Percentiles rank a stretch among this genome's conserved stretches.
These are phyloP conservation scores for Rubroshorea leprosula DNA, from an alignment of 345 rosid species.

Conservation along the genomic window DNA sequence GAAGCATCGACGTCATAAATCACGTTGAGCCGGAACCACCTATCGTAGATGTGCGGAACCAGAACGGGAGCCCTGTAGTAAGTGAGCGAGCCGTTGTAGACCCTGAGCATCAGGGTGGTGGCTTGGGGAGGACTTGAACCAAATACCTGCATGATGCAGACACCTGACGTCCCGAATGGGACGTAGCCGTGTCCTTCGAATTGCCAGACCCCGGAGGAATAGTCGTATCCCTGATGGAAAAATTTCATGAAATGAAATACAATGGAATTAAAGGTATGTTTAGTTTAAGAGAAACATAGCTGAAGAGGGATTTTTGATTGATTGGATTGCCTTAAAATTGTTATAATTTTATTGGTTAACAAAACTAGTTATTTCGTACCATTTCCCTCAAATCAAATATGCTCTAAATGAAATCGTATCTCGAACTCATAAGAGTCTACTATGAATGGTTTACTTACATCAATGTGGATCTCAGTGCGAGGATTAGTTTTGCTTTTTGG, in stretches of 20 bases:
- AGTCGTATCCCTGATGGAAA: constrained; percentile 24
- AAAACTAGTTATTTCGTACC: too few relatives aligned
- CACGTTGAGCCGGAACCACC: constrained; percentile 24
- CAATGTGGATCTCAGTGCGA: constrained; percentile 21
- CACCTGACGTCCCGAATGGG: constrained; percentile 28
- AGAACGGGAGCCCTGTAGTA: constrained; percentile 17
- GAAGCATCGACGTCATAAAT: constrained; percentile 23
- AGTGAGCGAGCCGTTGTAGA: constrained; percentile 25
- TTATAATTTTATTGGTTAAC: too few relatives aligned
- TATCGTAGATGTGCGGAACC: constrained; percentile 18
- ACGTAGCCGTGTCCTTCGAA: constrained; percentile 37
- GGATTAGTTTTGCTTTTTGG: constrained; percentile 18
- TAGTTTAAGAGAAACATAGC: too few relatives aligned
- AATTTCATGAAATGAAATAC: too few relatives aligned
- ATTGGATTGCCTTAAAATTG: too few relatives aligned
- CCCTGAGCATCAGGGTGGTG: constrained; percentile 25
- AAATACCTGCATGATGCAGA: constrained; percentile 30
- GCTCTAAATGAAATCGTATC: too few relatives aligned
- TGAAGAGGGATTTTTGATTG: too few relatives aligned
- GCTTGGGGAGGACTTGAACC: constrained; percentile 19
- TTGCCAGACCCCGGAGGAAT: constrained; percentile 35
- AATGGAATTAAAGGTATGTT: too few relatives aligned
- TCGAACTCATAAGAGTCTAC: too few relatives aligned
- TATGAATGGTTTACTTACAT: too few relatives aligned
- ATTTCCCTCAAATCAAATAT: too few relatives aligned